Evolutionary conservation across 306 rosid genomes (phyloP).

Genomic region (Prinsepia uniflora): DNA sequence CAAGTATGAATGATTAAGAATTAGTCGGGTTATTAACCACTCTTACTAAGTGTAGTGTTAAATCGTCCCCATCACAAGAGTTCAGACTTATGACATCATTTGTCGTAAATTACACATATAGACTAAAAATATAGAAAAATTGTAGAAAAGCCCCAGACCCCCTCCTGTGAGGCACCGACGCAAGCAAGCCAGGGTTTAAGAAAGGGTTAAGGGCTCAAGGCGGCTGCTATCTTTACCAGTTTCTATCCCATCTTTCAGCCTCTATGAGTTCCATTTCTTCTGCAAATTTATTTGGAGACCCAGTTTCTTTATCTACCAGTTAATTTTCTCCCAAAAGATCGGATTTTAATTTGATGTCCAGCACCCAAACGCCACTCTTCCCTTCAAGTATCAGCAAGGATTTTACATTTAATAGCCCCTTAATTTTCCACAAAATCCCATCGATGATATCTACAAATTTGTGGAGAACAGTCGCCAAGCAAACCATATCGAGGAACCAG

Average conservation of each 20-base stretch:
- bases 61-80: background rate
- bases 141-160: background rate
- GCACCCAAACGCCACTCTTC: slow-evolving; percentile 23
- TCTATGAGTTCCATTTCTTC: background rate
- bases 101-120: background rate
- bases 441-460: slow-evolving; percentile 47
- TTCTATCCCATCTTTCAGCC: background rate
- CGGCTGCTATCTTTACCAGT: slow-evolving; percentile 21
- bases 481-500: slow-evolving; percentile 31
- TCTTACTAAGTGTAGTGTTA: background rate
- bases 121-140: background rate
- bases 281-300: slow-evolving; percentile 2
- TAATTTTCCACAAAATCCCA: slow-evolving; percentile 19
- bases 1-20: no score
- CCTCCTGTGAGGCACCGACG: background rate
- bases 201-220: slow-evolving; percentile 33
- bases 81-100: background rate
- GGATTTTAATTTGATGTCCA: slow-evolving; percentile 46
- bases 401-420: slow-evolving; percentile 15
- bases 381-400: slow-evolving; percentile 26
- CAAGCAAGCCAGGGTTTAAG: slow-evolving; percentile 32
- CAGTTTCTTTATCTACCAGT: background rate
- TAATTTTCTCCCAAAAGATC: background rate
- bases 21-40: no score
- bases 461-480: slow-evolving; percentile 64